Evolutionary conservation across 2,329 filamentous ascomycete genomes (phyloP).

Genomic region (Alternaria sp.): DNA sequence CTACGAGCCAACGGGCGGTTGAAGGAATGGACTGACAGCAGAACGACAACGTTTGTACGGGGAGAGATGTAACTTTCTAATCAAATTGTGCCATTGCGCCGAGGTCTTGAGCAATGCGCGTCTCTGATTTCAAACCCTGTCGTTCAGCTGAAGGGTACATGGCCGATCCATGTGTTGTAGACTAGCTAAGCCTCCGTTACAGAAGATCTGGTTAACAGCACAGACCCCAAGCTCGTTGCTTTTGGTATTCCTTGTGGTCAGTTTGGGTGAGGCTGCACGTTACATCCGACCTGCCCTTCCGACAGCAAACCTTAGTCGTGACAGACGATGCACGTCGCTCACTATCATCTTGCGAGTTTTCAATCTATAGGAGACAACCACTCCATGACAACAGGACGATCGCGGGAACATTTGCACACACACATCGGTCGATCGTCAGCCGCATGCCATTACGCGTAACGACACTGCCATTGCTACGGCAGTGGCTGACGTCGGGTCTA

Average conservation of each 20-base stretch:
- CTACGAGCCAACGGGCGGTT: not conserved
- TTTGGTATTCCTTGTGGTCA: not conserved
- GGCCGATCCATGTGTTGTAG: not conserved
- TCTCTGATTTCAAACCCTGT: not conserved
- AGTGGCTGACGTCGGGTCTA: not conserved
- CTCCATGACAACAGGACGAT: not conserved
- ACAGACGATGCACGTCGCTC: not conserved
- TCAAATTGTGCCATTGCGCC: not conserved
- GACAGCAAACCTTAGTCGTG: not conserved
- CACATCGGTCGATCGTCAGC: not conserved
- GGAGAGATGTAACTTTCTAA: not conserved
- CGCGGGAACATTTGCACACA: not conserved
- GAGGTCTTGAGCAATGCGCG: constrained; percentile 2
- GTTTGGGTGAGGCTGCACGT: not conserved
- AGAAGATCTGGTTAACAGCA: not conserved
- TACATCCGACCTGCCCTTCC: not conserved
- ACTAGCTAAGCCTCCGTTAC: not conserved
- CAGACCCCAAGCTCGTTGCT: not conserved
- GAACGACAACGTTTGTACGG: not conserved
- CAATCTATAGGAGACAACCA: not conserved
- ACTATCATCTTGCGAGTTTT: not conserved
- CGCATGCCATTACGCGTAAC: not conserved
- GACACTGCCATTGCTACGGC: not conserved
- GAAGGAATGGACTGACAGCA: not conserved
- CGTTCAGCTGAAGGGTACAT: not conserved